Evolutionary conservation across 2,329 filamentous ascomycete species (phyloP).

Genomic region (Teratosphaeria destructans): DNA sequence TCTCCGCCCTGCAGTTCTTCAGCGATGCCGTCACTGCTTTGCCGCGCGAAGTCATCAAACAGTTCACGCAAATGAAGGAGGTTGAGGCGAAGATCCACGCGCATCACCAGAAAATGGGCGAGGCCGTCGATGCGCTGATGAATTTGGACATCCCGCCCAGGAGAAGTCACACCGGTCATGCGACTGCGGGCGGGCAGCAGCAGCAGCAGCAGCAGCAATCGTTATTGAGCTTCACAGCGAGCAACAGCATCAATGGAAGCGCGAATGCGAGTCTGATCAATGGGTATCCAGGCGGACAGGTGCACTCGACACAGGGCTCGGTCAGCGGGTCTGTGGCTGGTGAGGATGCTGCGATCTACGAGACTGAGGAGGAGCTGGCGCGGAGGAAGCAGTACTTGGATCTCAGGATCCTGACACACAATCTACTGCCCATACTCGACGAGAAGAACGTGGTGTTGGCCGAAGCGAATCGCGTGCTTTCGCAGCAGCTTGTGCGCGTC

Average conservation of each 20-base stretch:
- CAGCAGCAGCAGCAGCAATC: slow-evolving; percentile 12
- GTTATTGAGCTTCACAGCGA: slow-evolving; percentile 27
- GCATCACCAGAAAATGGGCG: slow-evolving; percentile 71
- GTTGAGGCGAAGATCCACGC: slow-evolving; percentile 94
- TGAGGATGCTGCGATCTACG: slow-evolving; percentile 11
- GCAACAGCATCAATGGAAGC: slow-evolving; percentile 30
- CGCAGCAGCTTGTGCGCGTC: slow-evolving; percentile 73
- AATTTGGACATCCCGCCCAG: slow-evolving; percentile 34
- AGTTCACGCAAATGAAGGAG: slow-evolving; percentile 93
- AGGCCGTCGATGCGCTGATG: slow-evolving; percentile 46
- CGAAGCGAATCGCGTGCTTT: slow-evolving; percentile 80
- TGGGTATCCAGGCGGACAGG: slow-evolving; percentile 16
- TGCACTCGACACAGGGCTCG: slow-evolving; percentile 14
- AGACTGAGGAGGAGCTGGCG: slow-evolving; percentile 41
- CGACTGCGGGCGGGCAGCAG: background rate
- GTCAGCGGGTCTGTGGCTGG: slow-evolving; percentile 15
- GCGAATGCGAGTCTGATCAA: slow-evolving; percentile 29
- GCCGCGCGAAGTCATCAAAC: slow-evolving; percentile 86
- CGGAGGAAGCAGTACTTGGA: slow-evolving; percentile 50
- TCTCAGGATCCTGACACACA: slow-evolving; percentile 65
- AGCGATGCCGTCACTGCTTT: slow-evolving; percentile 86
- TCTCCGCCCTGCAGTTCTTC: slow-evolving; percentile 62
- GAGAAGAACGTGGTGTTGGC: slow-evolving; percentile 97
- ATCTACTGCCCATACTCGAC: slow-evolving; percentile 82
- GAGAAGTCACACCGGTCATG: slow-evolving; percentile 1